These are phyloP conservation scores for Helotiales sp. DNA, from an alignment of 2,329 filamentous ascomycete species.

Conservation along the genomic window DNA sequence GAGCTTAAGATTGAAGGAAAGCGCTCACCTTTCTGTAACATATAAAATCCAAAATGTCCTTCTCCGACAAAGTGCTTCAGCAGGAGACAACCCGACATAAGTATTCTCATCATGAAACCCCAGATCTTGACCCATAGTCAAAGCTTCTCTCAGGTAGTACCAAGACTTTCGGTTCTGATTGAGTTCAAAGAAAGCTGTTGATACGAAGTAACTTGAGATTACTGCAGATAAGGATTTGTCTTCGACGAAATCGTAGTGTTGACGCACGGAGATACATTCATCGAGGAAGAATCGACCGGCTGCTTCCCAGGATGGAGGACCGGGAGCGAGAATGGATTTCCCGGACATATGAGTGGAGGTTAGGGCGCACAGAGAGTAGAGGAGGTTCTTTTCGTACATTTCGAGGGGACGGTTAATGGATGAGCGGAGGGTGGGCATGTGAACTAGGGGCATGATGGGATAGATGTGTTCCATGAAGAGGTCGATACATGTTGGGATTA, in stretches of 20 bases:
- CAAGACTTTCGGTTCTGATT: slow-evolving; percentile 59
- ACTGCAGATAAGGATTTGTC: slow-evolving; percentile 54
- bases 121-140: slow-evolving; percentile 58
- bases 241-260: slow-evolving; percentile 58
- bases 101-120: slow-evolving; percentile 58
- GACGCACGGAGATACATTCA: slow-evolving; percentile 56
- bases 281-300: slow-evolving; percentile 58
- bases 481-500: slow-evolving; percentile 56
- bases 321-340: slow-evolving; percentile 41
- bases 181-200: slow-evolving; percentile 60
- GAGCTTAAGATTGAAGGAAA: not conserved
- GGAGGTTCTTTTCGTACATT: slow-evolving; percentile 43
- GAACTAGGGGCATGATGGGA: slow-evolving; percentile 62
- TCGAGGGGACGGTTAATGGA: slow-evolving; percentile 45
- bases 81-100: slow-evolving; percentile 48
- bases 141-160: slow-evolving; percentile 61
- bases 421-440: slow-evolving; percentile 54
- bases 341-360: slow-evolving; percentile 52
- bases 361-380: slow-evolving; percentile 59
- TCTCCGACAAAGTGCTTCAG: slow-evolving; percentile 54
- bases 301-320: slow-evolving; percentile 44
- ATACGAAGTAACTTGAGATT: slow-evolving; percentile 63
- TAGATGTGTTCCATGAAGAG: slow-evolving; percentile 64
- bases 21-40: slow-evolving; percentile 55
- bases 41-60: slow-evolving; percentile 64